A percentile compares a stretch with the other conserved stretches of the same genome.
These are phyloP conservation scores for Phylloporus sp. DNA, from an alignment of 768 basidiomycete species.

Conservation along the genomic window DNA sequence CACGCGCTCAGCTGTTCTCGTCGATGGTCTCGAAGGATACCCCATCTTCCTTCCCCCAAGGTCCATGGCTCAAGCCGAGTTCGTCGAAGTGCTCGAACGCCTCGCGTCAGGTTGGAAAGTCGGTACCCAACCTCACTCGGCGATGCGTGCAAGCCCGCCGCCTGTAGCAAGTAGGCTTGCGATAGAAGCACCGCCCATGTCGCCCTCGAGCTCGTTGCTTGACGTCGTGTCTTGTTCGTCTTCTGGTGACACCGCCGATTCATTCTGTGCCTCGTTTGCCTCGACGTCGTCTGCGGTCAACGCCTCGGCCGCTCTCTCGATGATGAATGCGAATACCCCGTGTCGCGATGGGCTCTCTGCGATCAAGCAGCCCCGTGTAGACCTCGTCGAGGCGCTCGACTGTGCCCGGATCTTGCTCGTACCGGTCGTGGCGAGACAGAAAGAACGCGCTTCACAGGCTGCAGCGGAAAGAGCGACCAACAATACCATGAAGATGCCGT, in stretches of 20 bases:
- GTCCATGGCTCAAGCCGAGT: slow-evolving; percentile 88
- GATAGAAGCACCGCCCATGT: slow-evolving; percentile 33
- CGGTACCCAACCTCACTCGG: slow-evolving; percentile 57
- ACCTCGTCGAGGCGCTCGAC: slow-evolving; percentile 56
- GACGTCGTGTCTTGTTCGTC: slow-evolving; percentile 23
- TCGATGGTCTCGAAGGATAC: slow-evolving; percentile 83
- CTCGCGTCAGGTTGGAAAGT: slow-evolving; percentile 71
- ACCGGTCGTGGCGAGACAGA: slow-evolving; percentile 62
- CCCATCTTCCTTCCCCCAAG: slow-evolving; percentile 84
- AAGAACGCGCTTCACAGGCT: slow-evolving; percentile 50
- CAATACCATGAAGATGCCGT: slow-evolving; percentile 46
- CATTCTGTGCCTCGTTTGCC: slow-evolving; percentile 9
- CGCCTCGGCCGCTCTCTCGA: slow-evolving; percentile 16
- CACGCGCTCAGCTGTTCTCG: slow-evolving; percentile 56
- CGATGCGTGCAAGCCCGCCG: slow-evolving; percentile 24
- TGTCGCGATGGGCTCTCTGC: slow-evolving; percentile 16
- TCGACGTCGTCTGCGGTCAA: slow-evolving; percentile 23
- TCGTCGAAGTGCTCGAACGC: slow-evolving; percentile 78
- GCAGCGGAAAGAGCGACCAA: slow-evolving; percentile 43
- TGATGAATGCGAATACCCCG: slow-evolving; percentile 22
- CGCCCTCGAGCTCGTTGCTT: slow-evolving; percentile 19
- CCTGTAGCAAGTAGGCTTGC: slow-evolving; percentile 40
- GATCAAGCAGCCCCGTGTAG: slow-evolving; percentile 24
- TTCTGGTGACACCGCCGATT: slow-evolving; percentile 21
- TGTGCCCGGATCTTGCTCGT: slow-evolving; percentile 67